phyloP scores from a whole-genome alignment of 495 filamentous ascomycete genomes.

The Neurospora pannonica region DNA sequence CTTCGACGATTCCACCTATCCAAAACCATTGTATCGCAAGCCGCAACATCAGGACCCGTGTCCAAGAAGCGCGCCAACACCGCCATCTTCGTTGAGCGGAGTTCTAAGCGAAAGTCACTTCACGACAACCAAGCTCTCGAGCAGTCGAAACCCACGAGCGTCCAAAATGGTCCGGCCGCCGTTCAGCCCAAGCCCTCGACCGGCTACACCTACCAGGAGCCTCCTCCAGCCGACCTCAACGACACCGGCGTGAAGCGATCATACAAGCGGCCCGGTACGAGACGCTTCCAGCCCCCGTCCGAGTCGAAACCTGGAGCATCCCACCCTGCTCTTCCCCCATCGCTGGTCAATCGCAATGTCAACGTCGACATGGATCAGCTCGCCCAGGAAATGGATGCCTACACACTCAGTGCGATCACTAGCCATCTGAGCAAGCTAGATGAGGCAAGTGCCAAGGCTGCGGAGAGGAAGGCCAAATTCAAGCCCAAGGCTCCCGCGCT shows the following conservation, averaged over 20 bases:
- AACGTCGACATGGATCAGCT: constrained; percentile 36
- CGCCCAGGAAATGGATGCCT: constrained; percentile 39
- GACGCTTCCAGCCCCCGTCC: constrained; percentile 1
- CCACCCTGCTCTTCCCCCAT: constrained; percentile 28
- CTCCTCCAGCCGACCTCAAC: neutral
- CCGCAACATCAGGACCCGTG: constrained; percentile 10
- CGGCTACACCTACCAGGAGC: constrained; percentile 1
- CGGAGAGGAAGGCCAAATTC: constrained; percentile 19
- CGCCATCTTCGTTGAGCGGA: constrained; percentile 41
- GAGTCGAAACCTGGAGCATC: neutral
- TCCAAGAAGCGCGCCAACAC: constrained; percentile 30
- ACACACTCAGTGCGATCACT: constrained; percentile 39
- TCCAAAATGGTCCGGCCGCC: neutral
- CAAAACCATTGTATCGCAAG: constrained; percentile 18
- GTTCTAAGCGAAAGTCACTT: constrained; percentile 16
- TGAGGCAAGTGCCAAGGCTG: constrained; percentile 15
- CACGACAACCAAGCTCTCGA: neutral
- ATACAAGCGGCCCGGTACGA: constrained; percentile 16
- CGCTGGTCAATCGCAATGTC: constrained; percentile 28
- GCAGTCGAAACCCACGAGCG: neutral
- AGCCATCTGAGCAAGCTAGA: constrained; percentile 30
- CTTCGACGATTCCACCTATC: constrained; percentile 40
- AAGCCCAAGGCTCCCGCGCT: constrained; percentile 37
- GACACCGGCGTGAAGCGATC: neutral
- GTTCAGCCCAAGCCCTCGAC: neutral